Percentiles rank a stretch among this genome's conserved stretches.
Conservation (phyloP, 257 asterid genomes). For the Sherardia arvensis region DNA sequence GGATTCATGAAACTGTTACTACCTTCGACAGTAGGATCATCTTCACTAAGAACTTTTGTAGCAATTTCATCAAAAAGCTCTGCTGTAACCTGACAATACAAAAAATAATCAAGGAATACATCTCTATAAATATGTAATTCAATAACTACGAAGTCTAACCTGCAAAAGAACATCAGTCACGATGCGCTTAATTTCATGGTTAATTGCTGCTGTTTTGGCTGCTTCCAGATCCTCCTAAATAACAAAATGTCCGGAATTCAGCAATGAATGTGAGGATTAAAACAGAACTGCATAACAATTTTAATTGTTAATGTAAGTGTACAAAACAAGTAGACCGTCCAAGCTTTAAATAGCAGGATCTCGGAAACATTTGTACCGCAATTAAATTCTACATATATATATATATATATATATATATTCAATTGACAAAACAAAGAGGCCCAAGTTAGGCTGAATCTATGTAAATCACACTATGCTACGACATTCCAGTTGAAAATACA, state of each 20-base stretch:
- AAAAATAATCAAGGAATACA: constrained; percentile 24
- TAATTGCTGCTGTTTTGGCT: constrained; percentile 80
- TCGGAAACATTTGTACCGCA: background rate
- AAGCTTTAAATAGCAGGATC: background rate
- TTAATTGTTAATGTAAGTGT: too few relatives aligned
- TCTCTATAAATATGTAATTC: background rate
- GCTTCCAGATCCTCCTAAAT: constrained; percentile 87
- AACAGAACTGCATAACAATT: background rate
- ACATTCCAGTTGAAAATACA: background rate
- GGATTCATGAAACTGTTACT: constrained; percentile 5
- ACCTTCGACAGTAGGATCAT: constrained; percentile 63
- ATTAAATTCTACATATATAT: background rate
- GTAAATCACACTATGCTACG: background rate
- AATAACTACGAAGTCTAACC: constrained; percentile 47
- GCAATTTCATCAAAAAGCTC: constrained; percentile 98
- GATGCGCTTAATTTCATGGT: constrained; percentile 89
- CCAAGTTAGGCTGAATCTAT: background rate
- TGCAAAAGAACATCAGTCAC: constrained; percentile 92
- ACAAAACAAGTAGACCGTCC: background rate
- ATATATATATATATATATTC: too few relatives aligned
- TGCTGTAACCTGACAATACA: constrained; percentile 77
- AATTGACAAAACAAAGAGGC: background rate
- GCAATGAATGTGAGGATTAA: background rate
- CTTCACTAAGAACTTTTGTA: constrained; percentile 82
- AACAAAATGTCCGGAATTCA: constrained; percentile 5